These are phyloP conservation scores for Talaromyces sp. DNA, from an alignment of 2,329 filamentous ascomycete genomes.

Conservation along the genomic window DNA sequence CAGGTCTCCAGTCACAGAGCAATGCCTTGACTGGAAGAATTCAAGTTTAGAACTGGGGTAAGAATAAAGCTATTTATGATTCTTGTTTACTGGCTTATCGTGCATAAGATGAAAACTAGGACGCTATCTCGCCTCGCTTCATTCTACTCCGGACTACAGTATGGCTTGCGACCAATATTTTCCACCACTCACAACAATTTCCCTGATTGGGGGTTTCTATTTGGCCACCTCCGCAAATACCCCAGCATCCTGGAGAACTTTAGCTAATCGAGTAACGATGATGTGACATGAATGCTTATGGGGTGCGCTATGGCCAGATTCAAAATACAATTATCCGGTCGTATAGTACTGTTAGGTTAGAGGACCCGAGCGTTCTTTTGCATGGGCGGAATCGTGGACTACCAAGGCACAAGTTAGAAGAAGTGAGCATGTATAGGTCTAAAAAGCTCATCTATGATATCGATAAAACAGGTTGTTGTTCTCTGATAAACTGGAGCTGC, in stretches of 20 bases:
- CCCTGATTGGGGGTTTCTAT: neutral
- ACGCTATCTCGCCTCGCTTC: neutral
- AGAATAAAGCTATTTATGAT: neutral
- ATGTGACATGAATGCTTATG: slow-evolving; percentile 50
- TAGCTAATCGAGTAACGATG: slow-evolving; percentile 25
- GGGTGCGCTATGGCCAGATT: slow-evolving; percentile 49
- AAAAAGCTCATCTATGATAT: too few relatives aligned
- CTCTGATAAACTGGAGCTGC: too few relatives aligned
- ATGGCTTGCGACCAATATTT: neutral
- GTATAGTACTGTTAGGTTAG: slow-evolving; percentile 42
- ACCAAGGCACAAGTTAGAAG: too few relatives aligned
- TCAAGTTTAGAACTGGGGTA: neutral
- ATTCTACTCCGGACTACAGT: neutral
- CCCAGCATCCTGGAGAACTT: neutral
- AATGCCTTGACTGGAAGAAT: neutral
- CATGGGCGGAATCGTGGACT: too few relatives aligned
- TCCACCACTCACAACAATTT: slow-evolving; percentile 2
- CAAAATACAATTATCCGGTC: slow-evolving; percentile 48
- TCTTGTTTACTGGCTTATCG: neutral
- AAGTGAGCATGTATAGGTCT: too few relatives aligned
- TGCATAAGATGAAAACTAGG: neutral
- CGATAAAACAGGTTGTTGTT: too few relatives aligned
- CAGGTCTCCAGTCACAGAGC: neutral
- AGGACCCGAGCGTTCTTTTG: too few relatives aligned
- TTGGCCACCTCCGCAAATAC: slow-evolving; percentile 1